Base-by-base conservation (phyloP, 257 asterid genomes). In the Galeopsis tetrahit region DNA sequence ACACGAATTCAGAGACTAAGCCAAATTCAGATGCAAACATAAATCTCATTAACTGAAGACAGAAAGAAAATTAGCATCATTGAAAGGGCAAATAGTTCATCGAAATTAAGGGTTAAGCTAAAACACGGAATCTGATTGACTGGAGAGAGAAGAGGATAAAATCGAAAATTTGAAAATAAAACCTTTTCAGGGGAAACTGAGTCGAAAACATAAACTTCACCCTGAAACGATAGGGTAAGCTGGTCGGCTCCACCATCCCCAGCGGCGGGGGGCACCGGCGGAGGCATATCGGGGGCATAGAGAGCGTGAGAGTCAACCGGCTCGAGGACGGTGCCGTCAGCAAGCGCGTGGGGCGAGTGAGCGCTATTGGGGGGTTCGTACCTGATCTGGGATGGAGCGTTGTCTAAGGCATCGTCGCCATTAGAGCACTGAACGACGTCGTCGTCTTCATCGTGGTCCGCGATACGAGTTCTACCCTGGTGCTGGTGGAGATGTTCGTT, bases 211-310 rank as follows among this genome's bases (percentile, higher is more conserved):
- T 82, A 95, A 69, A 95, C 96, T 77, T 95, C 96, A 6, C 97
- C 99, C 87, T 88, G 99, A 80, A 95, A 95, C 72, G 99, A 90
- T 64, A 95, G 87, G 76, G 96, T 90, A 35, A 92, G 98, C 90
- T 92, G 99, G 85, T 95, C 96, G 62, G 96, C 82, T n/a, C 78
- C 89, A 43, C 77, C 85, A 10, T 88, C 93, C 2, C 66, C 88
- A 67, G 69, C 55, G 7, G 73, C 36, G 34, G 78, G 61, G 2
- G 70, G 72, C 21, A 21, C 85, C 3, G 81, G 66, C 17, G 83
- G 76, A 15, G 75, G 69, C 69, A 86, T 76, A 42, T 84, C 95
- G 7, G 95, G 65, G 75, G 73, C 81, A 59, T 82, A 86, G 63
- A 87, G 77, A 3, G 83, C 89, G 80, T 79, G 85, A 44, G 85